A percentile compares a stretch with the other conserved stretches of the same genome.
These are phyloP conservation scores for Camellia japonica DNA, from an alignment of 148 eudicot genomes.

Conservation along the genomic window DNA sequence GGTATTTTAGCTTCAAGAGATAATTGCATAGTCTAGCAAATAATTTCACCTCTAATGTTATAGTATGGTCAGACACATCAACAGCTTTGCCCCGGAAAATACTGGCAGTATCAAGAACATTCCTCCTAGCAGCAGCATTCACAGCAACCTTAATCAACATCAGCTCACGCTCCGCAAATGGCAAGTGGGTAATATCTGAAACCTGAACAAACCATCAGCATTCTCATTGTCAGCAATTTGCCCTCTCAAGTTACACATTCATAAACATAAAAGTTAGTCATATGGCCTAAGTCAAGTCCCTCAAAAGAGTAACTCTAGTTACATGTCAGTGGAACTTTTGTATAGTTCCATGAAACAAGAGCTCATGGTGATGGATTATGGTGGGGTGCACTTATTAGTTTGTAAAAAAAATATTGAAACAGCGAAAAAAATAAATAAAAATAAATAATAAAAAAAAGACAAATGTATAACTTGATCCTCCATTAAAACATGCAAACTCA, in stretches of 20 bases:
- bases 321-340: neutral
- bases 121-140: constrained; percentile 74
- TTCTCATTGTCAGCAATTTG: constrained; percentile 6
- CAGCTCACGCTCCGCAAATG: constrained; percentile 88
- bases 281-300: neutral
- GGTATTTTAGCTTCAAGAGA: neutral
- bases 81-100: constrained; percentile 90
- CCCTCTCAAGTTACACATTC: neutral
- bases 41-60: constrained; percentile 68
- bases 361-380: neutral
- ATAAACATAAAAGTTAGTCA: neutral
- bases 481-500: neutral
- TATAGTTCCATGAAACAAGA: neutral
- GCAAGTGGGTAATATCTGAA: constrained; percentile 65
- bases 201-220: constrained; percentile 47
- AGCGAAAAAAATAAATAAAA: too few species aligned
- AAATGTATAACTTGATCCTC: neutral
- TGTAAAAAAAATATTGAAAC: too few species aligned
- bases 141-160: constrained; percentile 90
- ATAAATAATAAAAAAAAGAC: too few species aligned
- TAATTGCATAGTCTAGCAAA: neutral
- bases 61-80: constrained; percentile 89
- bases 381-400: neutral
- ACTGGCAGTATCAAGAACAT: constrained; percentile 81
- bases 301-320: neutral